phyloP scores from a whole-genome alignment of 1,139 yeast genomes.

The Suhomyces choctaworum region DNA sequence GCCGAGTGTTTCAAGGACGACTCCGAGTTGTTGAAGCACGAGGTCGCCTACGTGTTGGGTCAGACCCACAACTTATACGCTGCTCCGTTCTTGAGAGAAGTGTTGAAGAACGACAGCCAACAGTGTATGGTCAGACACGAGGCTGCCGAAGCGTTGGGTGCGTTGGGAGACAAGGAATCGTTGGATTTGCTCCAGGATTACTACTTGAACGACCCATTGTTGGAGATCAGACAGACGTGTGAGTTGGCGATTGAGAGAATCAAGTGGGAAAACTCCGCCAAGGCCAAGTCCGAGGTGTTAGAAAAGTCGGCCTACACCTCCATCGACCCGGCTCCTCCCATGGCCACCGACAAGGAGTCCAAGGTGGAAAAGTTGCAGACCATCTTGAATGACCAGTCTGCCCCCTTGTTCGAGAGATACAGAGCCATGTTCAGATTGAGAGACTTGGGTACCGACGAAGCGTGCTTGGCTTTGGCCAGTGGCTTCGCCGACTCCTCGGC shows the following conservation, averaged over 20 bases:
- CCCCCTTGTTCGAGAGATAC: slow-evolving; percentile 88
- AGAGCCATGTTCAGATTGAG: slow-evolving; percentile 98
- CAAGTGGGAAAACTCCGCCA: slow-evolving; percentile 81
- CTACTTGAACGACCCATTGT: slow-evolving; percentile 68
- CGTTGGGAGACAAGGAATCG: slow-evolving; percentile 83
- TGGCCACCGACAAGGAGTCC: slow-evolving; percentile 60
- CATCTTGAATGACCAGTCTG: slow-evolving; percentile 71
- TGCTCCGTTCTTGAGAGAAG: slow-evolving; percentile 72
- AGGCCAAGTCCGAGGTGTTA: slow-evolving; percentile 61
- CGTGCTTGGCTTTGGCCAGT: slow-evolving; percentile 85
- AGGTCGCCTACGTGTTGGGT: slow-evolving; percentile 97
- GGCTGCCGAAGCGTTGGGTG: slow-evolving; percentile 99
- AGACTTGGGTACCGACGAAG: slow-evolving; percentile 91
- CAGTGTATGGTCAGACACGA: slow-evolving; percentile 98
- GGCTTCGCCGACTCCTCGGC: slow-evolving; percentile 93
- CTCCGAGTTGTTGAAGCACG: slow-evolving; percentile 94
- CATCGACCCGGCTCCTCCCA: slow-evolving; percentile 98
- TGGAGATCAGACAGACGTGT: slow-evolving; percentile 95
- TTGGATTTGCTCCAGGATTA: slow-evolving; percentile 65
- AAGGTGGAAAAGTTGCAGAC: slow-evolving; percentile 63
- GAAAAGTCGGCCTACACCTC: slow-evolving; percentile 80
- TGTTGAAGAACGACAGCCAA: slow-evolving; percentile 64
- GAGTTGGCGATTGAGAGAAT: slow-evolving; percentile 95
- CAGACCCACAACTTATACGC: slow-evolving; percentile 86
- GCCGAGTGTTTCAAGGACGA: slow-evolving; percentile 77